Conservation (phyloP, 345 rosid species). For the Lepidium africanum region DNA sequence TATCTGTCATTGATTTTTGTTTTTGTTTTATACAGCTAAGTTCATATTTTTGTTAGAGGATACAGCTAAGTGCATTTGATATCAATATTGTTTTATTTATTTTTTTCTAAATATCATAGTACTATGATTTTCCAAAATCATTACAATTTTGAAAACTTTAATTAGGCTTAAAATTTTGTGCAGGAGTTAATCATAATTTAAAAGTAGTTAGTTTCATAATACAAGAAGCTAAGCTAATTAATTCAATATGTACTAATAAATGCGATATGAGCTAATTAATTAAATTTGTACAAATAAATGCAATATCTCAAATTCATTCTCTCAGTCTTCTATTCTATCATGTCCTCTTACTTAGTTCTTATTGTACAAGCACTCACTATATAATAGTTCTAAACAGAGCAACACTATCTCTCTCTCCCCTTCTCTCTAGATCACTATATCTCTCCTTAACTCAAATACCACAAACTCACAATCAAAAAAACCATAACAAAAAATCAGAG, state of each 20-base stretch:
- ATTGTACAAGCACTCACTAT: slow-evolving; percentile 4
- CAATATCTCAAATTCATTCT: background rate
- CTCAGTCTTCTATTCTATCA: background rate
- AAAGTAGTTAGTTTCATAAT: too few species aligned
- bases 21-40: background rate
- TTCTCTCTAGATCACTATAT: slow-evolving; percentile 20
- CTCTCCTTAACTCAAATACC: slow-evolving; percentile 15
- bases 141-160: background rate
- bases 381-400: background rate
- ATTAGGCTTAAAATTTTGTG: background rate
- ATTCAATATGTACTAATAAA: too few species aligned
- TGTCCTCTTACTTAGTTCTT: background rate
- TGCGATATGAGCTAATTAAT: background rate
- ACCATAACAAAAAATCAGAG: background rate
- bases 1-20: background rate
- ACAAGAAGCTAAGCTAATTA: too few species aligned
- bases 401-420: background rate
- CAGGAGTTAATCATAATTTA: background rate
- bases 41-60: background rate
- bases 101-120: background rate
- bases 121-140: background rate
- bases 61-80: background rate
- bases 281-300: background rate
- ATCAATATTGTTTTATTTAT: background rate
- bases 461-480: slow-evolving; percentile 28